A percentile compares a stretch with the other conserved stretches of the same genome.
These are phyloP conservation scores for Bipolaris gigantea DNA, from an alignment of 2,329 filamentous ascomycete species.

Conservation along the genomic window DNA sequence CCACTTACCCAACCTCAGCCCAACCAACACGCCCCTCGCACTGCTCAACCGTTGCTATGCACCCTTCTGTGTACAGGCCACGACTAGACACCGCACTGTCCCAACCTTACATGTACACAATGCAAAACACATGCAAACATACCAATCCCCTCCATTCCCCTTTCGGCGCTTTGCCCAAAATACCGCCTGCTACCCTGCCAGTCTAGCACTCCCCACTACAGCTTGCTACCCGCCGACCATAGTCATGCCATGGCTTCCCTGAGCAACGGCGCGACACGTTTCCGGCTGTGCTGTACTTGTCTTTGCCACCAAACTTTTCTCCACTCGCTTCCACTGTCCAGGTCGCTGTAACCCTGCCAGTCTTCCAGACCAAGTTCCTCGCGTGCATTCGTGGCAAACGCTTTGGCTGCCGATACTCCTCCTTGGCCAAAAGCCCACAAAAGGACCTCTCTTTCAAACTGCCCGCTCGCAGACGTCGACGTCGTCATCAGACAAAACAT, in stretches of 20 bases:
- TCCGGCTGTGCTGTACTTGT: conserved; percentile 61
- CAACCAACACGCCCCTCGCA: conserved; percentile 23
- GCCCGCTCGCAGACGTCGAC: conserved; percentile 54
- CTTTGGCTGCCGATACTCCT: conserved; percentile 55
- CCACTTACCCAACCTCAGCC: conserved; percentile 10
- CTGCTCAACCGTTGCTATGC: conserved; percentile 33
- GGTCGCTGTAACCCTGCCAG: conserved; percentile 57
- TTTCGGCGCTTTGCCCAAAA: not conserved
- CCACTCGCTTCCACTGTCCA: conserved; percentile 47
- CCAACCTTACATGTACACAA: conserved; percentile 20
- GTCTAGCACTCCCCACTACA: not conserved
- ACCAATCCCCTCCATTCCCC: not conserved
- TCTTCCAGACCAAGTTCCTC: conserved; percentile 59
- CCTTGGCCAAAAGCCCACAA: conserved; percentile 62
- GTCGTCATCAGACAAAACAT: conserved; percentile 71
- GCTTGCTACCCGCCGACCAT: conserved; percentile 3
- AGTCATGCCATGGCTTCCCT: conserved; percentile 48
- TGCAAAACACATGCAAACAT: conserved; percentile 11
- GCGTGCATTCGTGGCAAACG: conserved; percentile 55
- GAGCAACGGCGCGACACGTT: conserved; percentile 64
- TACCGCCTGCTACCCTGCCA: not conserved
- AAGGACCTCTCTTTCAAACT: conserved; percentile 68
- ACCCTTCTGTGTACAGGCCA: not conserved
- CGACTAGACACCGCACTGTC: too few relatives aligned
- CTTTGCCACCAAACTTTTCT: conserved; percentile 68